Base-by-base conservation (phyloP, 1,284 basidiomycete genomes). In the Malassezia furfur region DNA sequence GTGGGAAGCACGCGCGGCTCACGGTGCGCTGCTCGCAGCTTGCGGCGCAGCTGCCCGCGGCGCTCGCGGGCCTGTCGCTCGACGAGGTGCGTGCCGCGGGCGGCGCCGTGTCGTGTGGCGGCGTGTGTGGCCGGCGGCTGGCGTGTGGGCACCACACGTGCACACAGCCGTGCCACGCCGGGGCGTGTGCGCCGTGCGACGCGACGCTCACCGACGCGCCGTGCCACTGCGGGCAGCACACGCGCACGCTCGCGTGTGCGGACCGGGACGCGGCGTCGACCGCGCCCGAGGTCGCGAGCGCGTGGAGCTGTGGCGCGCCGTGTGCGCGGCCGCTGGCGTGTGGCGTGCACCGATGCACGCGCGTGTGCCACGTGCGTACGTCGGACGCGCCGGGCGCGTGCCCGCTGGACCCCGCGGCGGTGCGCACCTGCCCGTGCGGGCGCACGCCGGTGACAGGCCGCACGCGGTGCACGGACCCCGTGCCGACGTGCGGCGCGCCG, bases 11-110 rank as follows among this genome's bases (percentile, higher is more conserved):
- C 22, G 51, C 52, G 6, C 15, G 30, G 31, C 54, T 68, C 8
- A 50, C 65, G 1, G 59, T 65, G 51, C 64, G 70, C 21, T 74
- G 72, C 58, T 70, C 68, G 1, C 72, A 74, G 53, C 57, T 66
- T 1, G 32, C n/a, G 7, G 60, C 55, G 25, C 57, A 59, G 38
- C 32, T 17, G 15, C 52, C 19, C 25, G 62, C 52, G 15, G 55
- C 59, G 3, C 54, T 55, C 11, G 39, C 60, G 11, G 55, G 59
- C 14, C 48, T 63, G 2, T 37, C 50, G 15, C 45, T 50, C 3
- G 43, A 41, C 30, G 30, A 32, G n/a, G n/a, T 48, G 34, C 22
- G 19, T 50, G 32, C 25, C 12, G 17, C 30, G 4, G 48, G 46
- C 48, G 43, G 43, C 43, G 32, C 32, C 9, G 64, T 66, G 7